Base-by-base conservation (phyloP, 2,329 filamentous ascomycete species). In the Exophiala viscosa region DNA sequence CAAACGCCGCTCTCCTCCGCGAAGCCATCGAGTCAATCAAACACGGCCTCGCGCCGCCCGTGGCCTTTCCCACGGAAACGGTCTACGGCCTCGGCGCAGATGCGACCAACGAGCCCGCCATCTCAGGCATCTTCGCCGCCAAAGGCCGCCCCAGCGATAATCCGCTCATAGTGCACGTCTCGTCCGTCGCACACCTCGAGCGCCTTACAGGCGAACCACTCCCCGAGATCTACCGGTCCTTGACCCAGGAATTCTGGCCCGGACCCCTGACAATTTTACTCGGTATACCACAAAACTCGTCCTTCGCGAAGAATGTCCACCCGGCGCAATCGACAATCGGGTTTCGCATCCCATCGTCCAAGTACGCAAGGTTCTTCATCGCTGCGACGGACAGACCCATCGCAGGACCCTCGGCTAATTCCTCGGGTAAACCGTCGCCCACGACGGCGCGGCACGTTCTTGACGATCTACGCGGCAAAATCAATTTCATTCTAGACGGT, bases 51-150 rank as follows among this genome's bases (percentile, higher is more conserved):
- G 53, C 57, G 5, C 60, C 60, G 8, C 93, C 93, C 3, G 90
- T 99, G 43, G 93, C 89, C 1, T 99, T 99, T 67, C 93, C 93
- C 0, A 99, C 93, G 0, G 93, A 99, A 73, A 99, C 93, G 0
- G 93, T 99, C 0, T 99, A 99, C 68, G 93, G 93, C 0, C 79
- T 99, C 6, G 93, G 90, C n/a, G 93, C 93, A 11, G 93, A 97
- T 73, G 93, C 93, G 9, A 97, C 91, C 20, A 82, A 90, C 63
- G 90, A 85, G 64, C 77, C 75, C 18, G 87, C 92, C 1, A 92
- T 97, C 5, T 84, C 80, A 65, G 91, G 90, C n/a, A 99, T 99
- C 61, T 99, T 93, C 70, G 78, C 82, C 17, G 90, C 89, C 47
- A 99, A 99, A 73, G 87, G 90, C 50, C 76, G 93, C 50, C 93